Evolutionary conservation across 2,329 filamentous ascomycete species (phyloP).

Genomic region (Chrysoporthe cubensis): DNA sequence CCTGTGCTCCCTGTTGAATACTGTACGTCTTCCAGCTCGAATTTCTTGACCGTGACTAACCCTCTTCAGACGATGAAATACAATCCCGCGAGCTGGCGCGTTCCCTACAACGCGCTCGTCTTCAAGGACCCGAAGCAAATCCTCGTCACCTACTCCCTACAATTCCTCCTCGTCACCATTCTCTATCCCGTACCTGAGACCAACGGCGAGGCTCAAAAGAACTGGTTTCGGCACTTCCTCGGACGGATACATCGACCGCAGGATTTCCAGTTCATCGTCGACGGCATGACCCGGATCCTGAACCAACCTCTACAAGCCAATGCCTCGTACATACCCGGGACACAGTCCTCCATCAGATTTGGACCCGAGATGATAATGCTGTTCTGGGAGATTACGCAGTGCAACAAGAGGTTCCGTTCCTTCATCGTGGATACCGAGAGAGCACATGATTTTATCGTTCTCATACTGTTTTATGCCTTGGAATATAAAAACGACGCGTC

Average conservation of each 20-base stretch:
- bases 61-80: constrained; percentile 81
- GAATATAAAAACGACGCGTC: constrained; percentile 85
- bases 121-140: constrained; percentile 91
- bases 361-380: constrained; percentile 95
- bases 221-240: constrained; percentile 91
- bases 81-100: constrained; percentile 90
- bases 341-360: constrained; percentile 79
- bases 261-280: constrained; percentile 96
- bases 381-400: constrained; percentile 96
- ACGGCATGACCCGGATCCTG: constrained; percentile 89
- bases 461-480: constrained; percentile 90
- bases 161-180: constrained; percentile 83
- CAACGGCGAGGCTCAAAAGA: constrained; percentile 71
- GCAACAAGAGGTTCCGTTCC: constrained; percentile 94
- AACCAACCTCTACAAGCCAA: constrained; percentile 92
- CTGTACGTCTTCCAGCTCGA: constrained; percentile 54
- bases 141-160: constrained; percentile 87
- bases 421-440: constrained; percentile 97
- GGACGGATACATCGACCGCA: constrained; percentile 89
- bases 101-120: constrained; percentile 90
- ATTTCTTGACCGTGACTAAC: constrained; percentile 22
- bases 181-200: constrained; percentile 87
- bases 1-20: constrained; percentile 91
- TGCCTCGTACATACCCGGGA: constrained; percentile 83
- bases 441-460: constrained; percentile 88